These are phyloP conservation scores for Cladophialophora chaetospira DNA, from an alignment of 2,329 filamentous ascomycete genomes.

Conservation along the genomic window DNA sequence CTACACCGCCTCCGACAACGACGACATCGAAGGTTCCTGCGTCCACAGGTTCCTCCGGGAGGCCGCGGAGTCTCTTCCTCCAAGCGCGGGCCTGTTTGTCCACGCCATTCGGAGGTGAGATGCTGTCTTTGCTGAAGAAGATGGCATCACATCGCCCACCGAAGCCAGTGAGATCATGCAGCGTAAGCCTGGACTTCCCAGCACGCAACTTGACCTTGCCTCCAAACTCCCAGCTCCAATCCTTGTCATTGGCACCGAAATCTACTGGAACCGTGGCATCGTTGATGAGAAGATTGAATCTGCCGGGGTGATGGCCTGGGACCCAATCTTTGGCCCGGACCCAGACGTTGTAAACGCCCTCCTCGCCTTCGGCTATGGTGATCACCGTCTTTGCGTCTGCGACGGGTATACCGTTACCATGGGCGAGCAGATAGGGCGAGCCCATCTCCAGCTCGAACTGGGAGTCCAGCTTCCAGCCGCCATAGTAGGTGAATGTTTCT, in stretches of 20 bases:
- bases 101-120: not conserved
- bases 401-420: conserved; percentile 13
- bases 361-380: not conserved
- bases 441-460: conserved; percentile 17
- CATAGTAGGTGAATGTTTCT: conserved; percentile 12
- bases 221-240: conserved; percentile 13
- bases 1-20: conserved; percentile 11
- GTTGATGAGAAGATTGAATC: conserved; percentile 12
- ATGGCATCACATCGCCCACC: conserved; percentile 17
- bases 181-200: not conserved
- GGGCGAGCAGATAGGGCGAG: conserved; percentile 14
- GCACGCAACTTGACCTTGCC: not conserved
- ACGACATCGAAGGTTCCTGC: conserved; percentile 9
- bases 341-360: conserved; percentile 21
- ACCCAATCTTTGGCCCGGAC: conserved; percentile 22
- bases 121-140: conserved; percentile 3
- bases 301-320: conserved; percentile 10
- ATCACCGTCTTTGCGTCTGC: conserved; percentile 5
- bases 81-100: not conserved
- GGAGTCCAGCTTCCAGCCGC: conserved; percentile 12
- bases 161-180: conserved; percentile 16
- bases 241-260: conserved; percentile 9
- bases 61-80: conserved; percentile 5
- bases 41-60: conserved; percentile 3
- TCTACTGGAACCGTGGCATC: not conserved